A percentile compares a stretch with the other conserved stretches of the same genome.
These are phyloP conservation scores for Escovopsis sp. DNA, from an alignment of 2,329 filamentous ascomycete genomes.

Conservation along the genomic window DNA sequence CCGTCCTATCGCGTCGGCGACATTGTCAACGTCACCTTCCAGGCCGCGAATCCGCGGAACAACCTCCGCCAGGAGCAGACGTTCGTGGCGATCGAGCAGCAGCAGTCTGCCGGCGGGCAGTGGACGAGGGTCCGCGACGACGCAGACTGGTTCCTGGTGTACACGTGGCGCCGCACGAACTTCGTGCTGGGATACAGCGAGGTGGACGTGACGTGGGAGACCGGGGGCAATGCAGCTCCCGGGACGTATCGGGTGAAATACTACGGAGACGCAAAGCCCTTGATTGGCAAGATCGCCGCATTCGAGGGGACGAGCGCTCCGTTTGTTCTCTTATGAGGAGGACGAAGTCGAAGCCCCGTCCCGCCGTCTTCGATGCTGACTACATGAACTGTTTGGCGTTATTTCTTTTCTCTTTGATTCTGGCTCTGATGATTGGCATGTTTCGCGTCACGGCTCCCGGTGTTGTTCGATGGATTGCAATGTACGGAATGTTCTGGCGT, in stretches of 20 bases:
- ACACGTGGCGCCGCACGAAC: slow-evolving; percentile 61
- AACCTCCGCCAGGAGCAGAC: slow-evolving; percentile 67
- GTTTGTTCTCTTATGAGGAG: slow-evolving; percentile 8
- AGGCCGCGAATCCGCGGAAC: slow-evolving; percentile 82
- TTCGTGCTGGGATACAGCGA: slow-evolving; percentile 59
- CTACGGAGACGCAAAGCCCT: slow-evolving; percentile 62
- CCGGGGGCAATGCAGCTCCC: slow-evolving; percentile 27
- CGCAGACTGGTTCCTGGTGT: slow-evolving; percentile 71
- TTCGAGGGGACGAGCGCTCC: slow-evolving; percentile 11
- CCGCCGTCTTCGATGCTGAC: too few species aligned
- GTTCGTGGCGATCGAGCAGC: slow-evolving; percentile 60
- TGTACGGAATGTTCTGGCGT: too few species aligned
- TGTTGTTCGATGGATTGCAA: too few species aligned
- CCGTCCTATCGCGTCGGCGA: slow-evolving; percentile 45
- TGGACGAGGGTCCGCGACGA: slow-evolving; percentile 63
- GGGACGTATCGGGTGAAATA: slow-evolving; percentile 72
- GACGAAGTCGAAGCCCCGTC: not conserved
- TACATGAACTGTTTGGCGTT: too few species aligned
- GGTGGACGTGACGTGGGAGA: slow-evolving; percentile 67
- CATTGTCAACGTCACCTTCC: slow-evolving; percentile 52
- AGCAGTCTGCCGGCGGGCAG: slow-evolving; percentile 18
- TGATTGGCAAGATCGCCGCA: slow-evolving; percentile 25
- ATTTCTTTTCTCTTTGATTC: too few species aligned
- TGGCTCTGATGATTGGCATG: too few species aligned
- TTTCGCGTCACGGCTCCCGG: too few species aligned